Evolutionary conservation across 2,329 filamentous ascomycete species (phyloP), one percentile per base, ranked within the genome.

Genomic region (Aureobasidium sp.): DNA sequence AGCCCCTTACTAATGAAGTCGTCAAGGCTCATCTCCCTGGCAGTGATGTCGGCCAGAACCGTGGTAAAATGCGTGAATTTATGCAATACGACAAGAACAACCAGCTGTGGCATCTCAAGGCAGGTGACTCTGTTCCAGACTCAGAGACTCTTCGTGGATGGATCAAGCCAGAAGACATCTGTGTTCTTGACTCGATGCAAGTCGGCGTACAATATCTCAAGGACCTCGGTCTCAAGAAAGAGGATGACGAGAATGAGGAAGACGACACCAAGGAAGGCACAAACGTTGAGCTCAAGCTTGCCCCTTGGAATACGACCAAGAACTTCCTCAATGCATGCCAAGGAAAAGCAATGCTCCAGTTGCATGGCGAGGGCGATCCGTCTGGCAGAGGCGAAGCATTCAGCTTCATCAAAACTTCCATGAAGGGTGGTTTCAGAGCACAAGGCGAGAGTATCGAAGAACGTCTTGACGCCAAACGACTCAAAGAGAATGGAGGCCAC

Each of bases 351-450:
- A 99, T 99, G 94, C 82, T 99, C 49, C 89, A 92, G 67, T 82
- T 99, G 13, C 92, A 97, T 68, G 94, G 94, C 25, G 90, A 95
- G 66, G 94, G 94, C 61, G 94, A 99, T 71, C 94, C 94, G 3
- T 96, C 93, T 0, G 91, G 91, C 29, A 89, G 92, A 69, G 94
- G 94, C 2, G 86, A 97, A 63, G 94, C 90, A 2, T 96, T 97
- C 78, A 97, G 90, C 72, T 97, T 99, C 74, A 92, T 99, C 73
- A 91, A 94, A 71, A 97, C 92, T 0, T 96, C 91, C 1, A 99
- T 99, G 94, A 99, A 99, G 75, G 94, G 94, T 64, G 94, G 94
- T 0, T 99, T 97, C 74, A 90, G 92, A 70, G 88, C 91, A 25
- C 84, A 95, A 30, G 91, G 91, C 25, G 91, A 96, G 73, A 92